Base-by-base conservation (phyloP, 305 asterid genomes). In the Rubia peregrina region DNA sequence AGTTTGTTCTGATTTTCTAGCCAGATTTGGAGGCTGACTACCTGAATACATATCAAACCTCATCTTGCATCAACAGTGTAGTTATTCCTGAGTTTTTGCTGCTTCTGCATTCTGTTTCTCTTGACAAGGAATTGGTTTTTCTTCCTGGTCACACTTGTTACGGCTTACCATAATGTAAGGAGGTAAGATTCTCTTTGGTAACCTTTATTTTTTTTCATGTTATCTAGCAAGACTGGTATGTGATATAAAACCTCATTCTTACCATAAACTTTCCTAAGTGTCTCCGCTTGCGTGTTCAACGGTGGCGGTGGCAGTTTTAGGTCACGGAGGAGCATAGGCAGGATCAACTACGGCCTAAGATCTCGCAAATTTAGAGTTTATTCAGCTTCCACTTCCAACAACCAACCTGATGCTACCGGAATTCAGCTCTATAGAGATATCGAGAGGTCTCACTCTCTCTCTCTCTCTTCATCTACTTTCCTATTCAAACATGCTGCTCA, bases 21-120 rank as follows among this genome's bases (percentile, higher is more conserved):
- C 80, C 98, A n/a, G 98, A 93, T 78, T 85, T 93, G 90, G 98
- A 93, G 86, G 87, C 90, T 68, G 98, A 93, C 83, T 85, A 85
- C 79, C 49, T 89, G 85, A 93, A 93, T 78, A 90, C 97, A 7
- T 93, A 86, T 66, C 95, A 93, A 71, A 77, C 92, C 55, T 84
- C 96, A 30, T 82, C 96, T 56, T 91, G 92, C 60, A 70, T 89
- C 74, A 93, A 93, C 85, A 77, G 65, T 42, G 89, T 91, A 78
- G 82, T 91, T 67, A 78, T 94, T 74, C 95, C 90, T 0, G 98
- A 94, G 84, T 89, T 83, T 77, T 24, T 88, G 63, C 63, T 94
- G 83, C 97, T 83, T 88, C 79, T 80, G 87, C 79, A 13, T 80
- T 79, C 68, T 91, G 61, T 87, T 94, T 79, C 89, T 94, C 24